phyloP scores from a whole-genome alignment of 2,329 filamentous ascomycete genomes.

The Clonostachys rosea region DNA sequence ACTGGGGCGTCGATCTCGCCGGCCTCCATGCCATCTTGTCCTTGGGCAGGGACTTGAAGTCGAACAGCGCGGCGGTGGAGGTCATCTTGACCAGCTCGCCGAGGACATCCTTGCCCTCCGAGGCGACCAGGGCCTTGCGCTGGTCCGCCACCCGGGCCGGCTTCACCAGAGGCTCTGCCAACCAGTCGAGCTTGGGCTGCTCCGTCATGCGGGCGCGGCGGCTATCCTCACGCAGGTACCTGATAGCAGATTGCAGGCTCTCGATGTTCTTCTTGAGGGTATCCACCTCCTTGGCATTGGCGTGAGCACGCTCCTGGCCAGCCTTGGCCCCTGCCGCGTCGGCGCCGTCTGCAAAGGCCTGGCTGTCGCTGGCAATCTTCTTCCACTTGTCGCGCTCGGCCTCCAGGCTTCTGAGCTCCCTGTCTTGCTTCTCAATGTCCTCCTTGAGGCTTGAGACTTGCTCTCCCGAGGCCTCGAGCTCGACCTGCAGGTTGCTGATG shows the following conservation, averaged over 20 bases:
- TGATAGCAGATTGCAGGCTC: slow-evolving; percentile 58
- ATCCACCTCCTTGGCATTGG: slow-evolving; percentile 70
- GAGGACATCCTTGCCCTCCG: slow-evolving; percentile 61
- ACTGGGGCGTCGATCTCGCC: slow-evolving; percentile 57
- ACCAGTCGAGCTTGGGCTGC: slow-evolving; percentile 54
- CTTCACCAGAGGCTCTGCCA: slow-evolving; percentile 52
- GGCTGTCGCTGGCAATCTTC: slow-evolving; percentile 61
- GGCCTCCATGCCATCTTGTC: slow-evolving; percentile 65
- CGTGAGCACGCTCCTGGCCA: slow-evolving; percentile 62
- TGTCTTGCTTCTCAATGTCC: slow-evolving; percentile 62
- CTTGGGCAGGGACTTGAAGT: slow-evolving; percentile 50
- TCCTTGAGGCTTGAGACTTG: slow-evolving; percentile 51
- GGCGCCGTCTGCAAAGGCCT: slow-evolving; percentile 48
- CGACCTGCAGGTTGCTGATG: slow-evolving; percentile 60
- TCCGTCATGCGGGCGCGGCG: slow-evolving; percentile 54
- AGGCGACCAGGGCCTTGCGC: slow-evolving; percentile 44
- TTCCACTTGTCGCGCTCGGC: slow-evolving; percentile 66
- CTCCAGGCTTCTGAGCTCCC: slow-evolving; percentile 61
- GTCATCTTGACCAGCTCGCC: slow-evolving; percentile 61
- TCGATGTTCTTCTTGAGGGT: slow-evolving; percentile 64
- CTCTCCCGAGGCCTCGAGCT: slow-evolving; percentile 48
- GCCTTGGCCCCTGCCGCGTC: slow-evolving; percentile 47
- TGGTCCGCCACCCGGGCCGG: slow-evolving; percentile 38
- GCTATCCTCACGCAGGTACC: slow-evolving; percentile 65
- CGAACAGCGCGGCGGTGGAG: slow-evolving; percentile 49